Base-by-base conservation (phyloP, 176 grass and related monocot species). In the Chrysopogon serrulatus region DNA sequence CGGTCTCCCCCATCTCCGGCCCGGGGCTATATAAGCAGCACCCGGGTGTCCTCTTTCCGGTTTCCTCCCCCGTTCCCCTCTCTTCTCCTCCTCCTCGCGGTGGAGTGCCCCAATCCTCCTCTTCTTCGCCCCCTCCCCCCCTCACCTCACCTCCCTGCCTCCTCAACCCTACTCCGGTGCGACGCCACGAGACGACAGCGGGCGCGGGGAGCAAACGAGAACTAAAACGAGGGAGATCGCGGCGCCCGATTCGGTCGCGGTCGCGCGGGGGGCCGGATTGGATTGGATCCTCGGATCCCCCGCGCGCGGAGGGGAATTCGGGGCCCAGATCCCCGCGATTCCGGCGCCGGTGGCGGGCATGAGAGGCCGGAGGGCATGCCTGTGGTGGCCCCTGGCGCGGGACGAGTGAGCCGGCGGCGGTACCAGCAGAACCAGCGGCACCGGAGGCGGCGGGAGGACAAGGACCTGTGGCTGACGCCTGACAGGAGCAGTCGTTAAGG, bases 321-420 rank as follows among this genome's bases (percentile, higher is more conserved):
- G 47, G 37, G 7, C 76, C 74, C 88, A 90, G 88, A 90, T 90
- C 88, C 84, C 88, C 68, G 73, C 79, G 84, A 86, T 86, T 83
- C 84, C 84, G 84, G 73, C 79, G 68, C 17, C 86, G 87, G 34
- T 73, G 34, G n/a, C 44, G 57, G 88, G 84, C 80, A 90, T 90
- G 89, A 87, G 61, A 9, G 79, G 1, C 45, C 74, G 24, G 31
- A 41, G 45, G 80, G 56, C 80, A 83, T 90, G 88, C 51, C 42
- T 67, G 26, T 4, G 48, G 49, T 10, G 7, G 48, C 12, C 18
- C 33, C n/a, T 48, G 42, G 63, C 19, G 57, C 70, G 61, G 40
- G 16, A 63, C 31, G 77, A 90, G 26, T 89, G 83, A 89, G 78
- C 41, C 82, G 5, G 10, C 59, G 23, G 56, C 43, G 32, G 19